Conservation (phyloP, 345 rosid species). For the Acer negundo region DNA sequence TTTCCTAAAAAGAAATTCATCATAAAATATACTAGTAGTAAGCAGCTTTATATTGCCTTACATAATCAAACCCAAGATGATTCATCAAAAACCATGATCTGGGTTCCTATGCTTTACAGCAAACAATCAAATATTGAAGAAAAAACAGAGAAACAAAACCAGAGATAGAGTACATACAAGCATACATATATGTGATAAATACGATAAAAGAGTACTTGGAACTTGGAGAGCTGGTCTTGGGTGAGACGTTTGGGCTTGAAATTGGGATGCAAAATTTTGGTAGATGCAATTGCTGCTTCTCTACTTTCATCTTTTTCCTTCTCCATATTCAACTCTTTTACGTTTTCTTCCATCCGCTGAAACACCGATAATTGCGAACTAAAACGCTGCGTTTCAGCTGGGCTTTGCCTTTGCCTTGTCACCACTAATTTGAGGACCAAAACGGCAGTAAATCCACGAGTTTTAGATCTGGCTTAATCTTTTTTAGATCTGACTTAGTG, state of each 20-base stretch:
- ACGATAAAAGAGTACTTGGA: slow-evolving; percentile 38
- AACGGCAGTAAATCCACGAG: background rate
- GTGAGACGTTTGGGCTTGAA: slow-evolving; percentile 43
- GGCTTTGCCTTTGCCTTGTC: too few relatives aligned
- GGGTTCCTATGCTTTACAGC: background rate
- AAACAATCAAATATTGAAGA: background rate
- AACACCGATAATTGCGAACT: background rate
- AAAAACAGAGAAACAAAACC: background rate
- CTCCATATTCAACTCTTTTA: background rate
- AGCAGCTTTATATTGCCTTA: too few relatives aligned
- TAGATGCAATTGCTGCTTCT: slow-evolving; percentile 56
- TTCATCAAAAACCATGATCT: background rate
- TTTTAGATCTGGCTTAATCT: background rate
- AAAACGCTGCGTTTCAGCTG: background rate
- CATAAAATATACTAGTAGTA: background rate
- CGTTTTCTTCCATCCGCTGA: background rate
- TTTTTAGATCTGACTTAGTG: background rate
- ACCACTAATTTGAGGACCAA: background rate
- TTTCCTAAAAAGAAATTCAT: background rate
- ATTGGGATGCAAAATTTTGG: slow-evolving; percentile 40
- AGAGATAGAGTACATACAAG: background rate
- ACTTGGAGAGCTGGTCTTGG: slow-evolving; percentile 52
- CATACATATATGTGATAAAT: background rate
- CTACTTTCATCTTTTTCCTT: slow-evolving; percentile 52
- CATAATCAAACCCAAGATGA: background rate